Percentiles rank a stretch among this genome's conserved stretches.
Evolutionary conservation across 108 stramenopile species (phyloP).

Genomic region (Thalassiosira profunda): DNA sequence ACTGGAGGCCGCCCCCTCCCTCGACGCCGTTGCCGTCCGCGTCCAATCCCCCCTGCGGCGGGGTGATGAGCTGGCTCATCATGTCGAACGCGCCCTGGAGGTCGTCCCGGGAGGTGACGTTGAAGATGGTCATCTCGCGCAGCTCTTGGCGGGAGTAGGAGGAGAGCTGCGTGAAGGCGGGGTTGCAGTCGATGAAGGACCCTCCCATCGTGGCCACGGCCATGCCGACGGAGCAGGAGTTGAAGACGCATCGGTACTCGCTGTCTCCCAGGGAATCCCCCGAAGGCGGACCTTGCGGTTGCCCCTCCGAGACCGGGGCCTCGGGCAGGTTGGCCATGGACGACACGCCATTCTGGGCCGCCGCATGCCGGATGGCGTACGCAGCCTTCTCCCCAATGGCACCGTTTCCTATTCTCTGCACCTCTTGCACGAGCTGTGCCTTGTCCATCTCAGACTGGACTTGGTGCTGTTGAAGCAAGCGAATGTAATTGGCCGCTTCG

Average conservation of each 20-base stretch:
- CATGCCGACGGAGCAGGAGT: conserved; percentile 88
- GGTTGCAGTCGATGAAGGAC: conserved; percentile 91
- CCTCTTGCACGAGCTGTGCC: conserved; percentile 77
- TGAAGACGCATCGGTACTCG: conserved; percentile 86
- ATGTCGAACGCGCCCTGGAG: conserved; percentile 86
- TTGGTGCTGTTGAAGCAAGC: conserved; percentile 87
- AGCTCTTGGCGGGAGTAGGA: conserved; percentile 79
- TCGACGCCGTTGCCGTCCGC: conserved; percentile 51
- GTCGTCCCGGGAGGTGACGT: conserved; percentile 78
- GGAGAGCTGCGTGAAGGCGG: conserved; percentile 74
- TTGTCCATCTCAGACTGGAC: conserved; percentile 85
- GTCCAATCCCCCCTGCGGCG: conserved; percentile 51
- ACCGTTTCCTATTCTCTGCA: conserved; percentile 85
- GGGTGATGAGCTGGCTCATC: conserved; percentile 87
- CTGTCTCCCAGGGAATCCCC: conserved; percentile 53
- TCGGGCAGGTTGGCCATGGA: conserved; percentile 79
- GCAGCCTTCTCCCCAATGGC: conserved; percentile 84
- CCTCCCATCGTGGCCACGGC: conserved; percentile 93
- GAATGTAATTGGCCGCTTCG: conserved; percentile 91
- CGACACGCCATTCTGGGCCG: conserved; percentile 89
- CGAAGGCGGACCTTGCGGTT: conserved; percentile 34
- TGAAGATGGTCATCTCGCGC: conserved; percentile 89
- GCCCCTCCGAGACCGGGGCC: conserved; percentile 46
- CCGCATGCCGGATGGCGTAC: conserved; percentile 78
- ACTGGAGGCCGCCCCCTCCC: conserved; percentile 42